A percentile compares a stretch with the other conserved stretches of the same genome.
Conservation (phyloP, 2,329 filamentous ascomycete genomes). For the Colletotrichum scovillei region DNA sequence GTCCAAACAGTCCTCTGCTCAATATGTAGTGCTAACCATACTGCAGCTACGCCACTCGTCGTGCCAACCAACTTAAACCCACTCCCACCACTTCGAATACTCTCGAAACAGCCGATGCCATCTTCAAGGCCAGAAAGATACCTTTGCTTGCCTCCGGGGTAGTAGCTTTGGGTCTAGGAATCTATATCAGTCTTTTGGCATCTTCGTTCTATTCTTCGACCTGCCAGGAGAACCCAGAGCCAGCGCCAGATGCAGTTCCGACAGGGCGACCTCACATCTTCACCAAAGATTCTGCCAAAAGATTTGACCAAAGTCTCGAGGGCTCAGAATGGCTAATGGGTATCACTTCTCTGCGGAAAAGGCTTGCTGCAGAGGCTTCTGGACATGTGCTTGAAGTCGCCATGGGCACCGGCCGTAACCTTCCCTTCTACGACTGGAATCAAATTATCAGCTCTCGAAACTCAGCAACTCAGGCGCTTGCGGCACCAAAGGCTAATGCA, state of each 20-base stretch:
- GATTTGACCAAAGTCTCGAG: slow-evolving; percentile 70
- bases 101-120: slow-evolving; percentile 31
- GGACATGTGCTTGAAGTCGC: slow-evolving; percentile 73
- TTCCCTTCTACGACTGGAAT: slow-evolving; percentile 68
- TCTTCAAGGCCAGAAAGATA: slow-evolving; percentile 30
- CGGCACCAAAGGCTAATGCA: not conserved
- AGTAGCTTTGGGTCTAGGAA: slow-evolving; percentile 28
- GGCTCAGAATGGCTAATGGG: slow-evolving; percentile 68
- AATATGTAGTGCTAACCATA: not conserved
- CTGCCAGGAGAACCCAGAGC: slow-evolving; percentile 1
- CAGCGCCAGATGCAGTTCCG: slow-evolving; percentile 50
- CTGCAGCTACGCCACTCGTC: not conserved
- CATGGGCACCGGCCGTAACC: slow-evolving; percentile 71
- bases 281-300: slow-evolving; percentile 58
- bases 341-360: slow-evolving; percentile 61
- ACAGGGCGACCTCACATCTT: slow-evolving; percentile 62
- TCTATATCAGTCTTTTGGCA: slow-evolving; percentile 31
- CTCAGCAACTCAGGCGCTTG: not conserved
- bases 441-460: not conserved
- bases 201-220: slow-evolving; percentile 17
- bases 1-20: not conserved
- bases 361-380: slow-evolving; percentile 58
- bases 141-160: slow-evolving; percentile 31
- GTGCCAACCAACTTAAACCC: not conserved
- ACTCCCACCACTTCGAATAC: not conserved